A percentile compares a stretch with the other conserved stretches of the same genome.
Evolutionary conservation across 257 asterid species (phyloP).

Genomic region (Datura wrightii): DNA sequence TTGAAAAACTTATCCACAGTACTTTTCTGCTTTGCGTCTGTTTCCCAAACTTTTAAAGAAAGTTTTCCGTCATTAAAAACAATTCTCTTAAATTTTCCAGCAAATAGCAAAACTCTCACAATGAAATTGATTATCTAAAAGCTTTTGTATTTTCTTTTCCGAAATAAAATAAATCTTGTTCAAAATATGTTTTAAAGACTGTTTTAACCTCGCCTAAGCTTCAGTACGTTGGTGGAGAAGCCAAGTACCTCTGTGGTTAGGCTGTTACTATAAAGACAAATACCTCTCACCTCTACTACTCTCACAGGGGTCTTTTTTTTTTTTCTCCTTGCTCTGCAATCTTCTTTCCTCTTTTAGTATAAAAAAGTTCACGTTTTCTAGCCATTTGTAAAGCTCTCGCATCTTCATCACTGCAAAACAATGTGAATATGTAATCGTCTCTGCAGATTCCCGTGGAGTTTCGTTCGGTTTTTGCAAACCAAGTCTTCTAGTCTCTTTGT

Average conservation of each 20-base stretch:
- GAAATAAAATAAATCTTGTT: neutral
- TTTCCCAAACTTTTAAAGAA: neutral
- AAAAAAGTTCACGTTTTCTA: slow-evolving; percentile 25
- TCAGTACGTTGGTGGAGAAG: neutral
- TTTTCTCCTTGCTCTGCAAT: neutral
- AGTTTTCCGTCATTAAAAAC: neutral
- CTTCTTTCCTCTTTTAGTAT: slow-evolving; percentile 20
- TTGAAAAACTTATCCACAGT: neutral
- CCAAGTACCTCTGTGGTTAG: neutral
- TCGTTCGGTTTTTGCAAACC: neutral
- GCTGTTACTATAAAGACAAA: slow-evolving; percentile 24
- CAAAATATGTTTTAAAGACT: neutral
- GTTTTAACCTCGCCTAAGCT: neutral
- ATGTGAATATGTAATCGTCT: slow-evolving; percentile 11
- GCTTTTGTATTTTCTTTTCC: neutral
- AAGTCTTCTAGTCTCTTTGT: neutral
- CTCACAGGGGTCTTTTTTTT: neutral
- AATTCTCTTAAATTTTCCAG: neutral
- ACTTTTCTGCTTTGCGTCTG: neutral
- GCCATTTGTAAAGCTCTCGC: slow-evolving; percentile 17
- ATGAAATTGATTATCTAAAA: neutral
- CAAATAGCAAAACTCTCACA: neutral
- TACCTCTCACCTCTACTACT: neutral
- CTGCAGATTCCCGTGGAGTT: neutral
- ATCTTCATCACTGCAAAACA: neutral